Evolutionary conservation across 441 rosid species (phyloP), one percentile per base, ranked within the genome.

Genomic region (Capsella rubella): DNA sequence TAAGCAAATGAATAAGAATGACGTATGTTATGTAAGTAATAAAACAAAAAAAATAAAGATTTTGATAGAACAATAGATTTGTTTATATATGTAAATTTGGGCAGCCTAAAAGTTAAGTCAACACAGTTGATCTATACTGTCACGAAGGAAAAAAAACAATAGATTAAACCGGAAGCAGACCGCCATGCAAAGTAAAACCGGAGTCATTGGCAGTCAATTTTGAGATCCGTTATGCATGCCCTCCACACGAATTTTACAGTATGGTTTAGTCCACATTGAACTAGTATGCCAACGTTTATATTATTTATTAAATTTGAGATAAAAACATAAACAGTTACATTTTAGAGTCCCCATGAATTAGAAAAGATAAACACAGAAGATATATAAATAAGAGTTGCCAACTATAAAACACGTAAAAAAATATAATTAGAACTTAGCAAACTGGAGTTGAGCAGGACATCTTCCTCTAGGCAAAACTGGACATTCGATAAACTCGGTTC

Each of bases 381-480:
- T 8, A 35, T 3, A 29, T 12, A 51, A 34, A 18, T 52, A 34
- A 12, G 29, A 27, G 39, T 2, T 39, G 4, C 51, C 43, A 37
- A 34, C 8, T 1, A n/a, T 2, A 31, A 47, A 35, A 16, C 18
- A 53, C 5, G 11, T 6, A 35, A 28, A 35, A 28, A 8, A 15
- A 60, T 37, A 5, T 1, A 5, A 31, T 70, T 86, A 90, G 53
- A 90, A 88, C 51, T 86, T 51, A 53, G 93, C 81, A 73, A 90
- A 90, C 69, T 85, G 86, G 54, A 90, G 71, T 50, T 69, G 10
- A 4, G 89, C 65, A 7, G 71, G 81, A 76, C 96, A 90, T 21
- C 63, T 66, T 5, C 80, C 81, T 35, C 5, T 75, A 8, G 92
- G 92, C 46, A 87, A 83, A 27, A 80, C 71, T 0, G 94, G 89